Conservation (phyloP, 805 yeast species). For the Hanseniaspora thailandica region DNA sequence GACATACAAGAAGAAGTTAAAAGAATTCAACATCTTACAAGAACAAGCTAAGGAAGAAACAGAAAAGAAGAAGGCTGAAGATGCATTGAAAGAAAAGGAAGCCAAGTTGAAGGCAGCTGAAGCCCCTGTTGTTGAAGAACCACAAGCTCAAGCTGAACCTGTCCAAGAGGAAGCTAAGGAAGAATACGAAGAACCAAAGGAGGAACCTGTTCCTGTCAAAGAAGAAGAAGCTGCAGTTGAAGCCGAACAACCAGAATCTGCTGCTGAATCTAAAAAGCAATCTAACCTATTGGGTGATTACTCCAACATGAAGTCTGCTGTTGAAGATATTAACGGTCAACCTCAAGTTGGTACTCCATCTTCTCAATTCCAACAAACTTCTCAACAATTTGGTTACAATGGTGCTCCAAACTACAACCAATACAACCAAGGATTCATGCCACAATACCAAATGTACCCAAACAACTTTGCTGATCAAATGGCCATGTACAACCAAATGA, state of each 20-base stretch:
- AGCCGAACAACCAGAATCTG: slow-evolving; percentile 10
- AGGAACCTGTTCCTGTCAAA: slow-evolving; percentile 2
- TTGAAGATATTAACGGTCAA: slow-evolving; percentile 14
- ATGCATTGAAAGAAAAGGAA: slow-evolving; percentile 15
- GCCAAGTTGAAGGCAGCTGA: slow-evolving; percentile 14
- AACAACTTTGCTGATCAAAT: slow-evolving; percentile 11
- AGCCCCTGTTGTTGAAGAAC: slow-evolving; percentile 16
- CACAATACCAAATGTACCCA: slow-evolving; percentile 13
- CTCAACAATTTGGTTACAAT: slow-evolving; percentile 17
- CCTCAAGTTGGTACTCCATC: slow-evolving; percentile 17
- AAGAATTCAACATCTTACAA: slow-evolving; percentile 4
- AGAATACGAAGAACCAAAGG: not conserved
- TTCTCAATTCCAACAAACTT: slow-evolving; percentile 18
- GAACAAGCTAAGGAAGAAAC: slow-evolving; percentile 13
- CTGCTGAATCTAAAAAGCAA: slow-evolving; percentile 8
- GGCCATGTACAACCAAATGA: slow-evolving; percentile 14
- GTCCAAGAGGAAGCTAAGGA: slow-evolving; percentile 6
- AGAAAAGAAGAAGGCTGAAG: slow-evolving; percentile 7
- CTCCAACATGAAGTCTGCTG: slow-evolving; percentile 9
- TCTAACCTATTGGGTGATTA: slow-evolving; percentile 3
- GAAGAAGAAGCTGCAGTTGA: slow-evolving; percentile 15
- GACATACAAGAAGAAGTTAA: slow-evolving; percentile 14
- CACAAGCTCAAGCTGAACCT: slow-evolving; percentile 9
- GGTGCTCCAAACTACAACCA: slow-evolving; percentile 12
- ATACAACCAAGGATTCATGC: slow-evolving; percentile 11